A percentile compares a stretch with the other conserved stretches of the same genome.
phyloP scores from a whole-genome alignment of 352 stramenopile species.

The Globisporangium cystogenes region DNA sequence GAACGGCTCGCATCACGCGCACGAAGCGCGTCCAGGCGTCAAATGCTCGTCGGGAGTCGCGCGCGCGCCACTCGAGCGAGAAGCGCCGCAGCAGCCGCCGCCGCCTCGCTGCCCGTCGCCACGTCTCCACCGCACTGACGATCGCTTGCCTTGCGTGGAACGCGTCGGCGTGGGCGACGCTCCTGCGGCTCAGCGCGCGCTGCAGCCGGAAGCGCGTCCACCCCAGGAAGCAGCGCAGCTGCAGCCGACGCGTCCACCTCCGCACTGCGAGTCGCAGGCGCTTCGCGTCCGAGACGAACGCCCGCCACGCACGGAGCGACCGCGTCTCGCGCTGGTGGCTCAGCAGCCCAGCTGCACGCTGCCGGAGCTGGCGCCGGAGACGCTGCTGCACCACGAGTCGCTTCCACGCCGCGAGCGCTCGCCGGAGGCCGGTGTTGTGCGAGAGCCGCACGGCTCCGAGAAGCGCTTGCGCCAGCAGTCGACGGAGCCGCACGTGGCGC shows the following conservation, averaged over 20 bases:
- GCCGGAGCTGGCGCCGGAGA: constrained; percentile 14
- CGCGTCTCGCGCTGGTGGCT: constrained; percentile 26
- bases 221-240: constrained; percentile 9
- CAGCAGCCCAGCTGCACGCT: constrained; percentile 30
- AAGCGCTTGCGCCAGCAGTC: constrained; percentile 17
- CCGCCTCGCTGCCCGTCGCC: background rate
- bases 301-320: constrained; percentile 30
- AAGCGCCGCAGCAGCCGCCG: background rate
- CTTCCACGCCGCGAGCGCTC: constrained; percentile 26
- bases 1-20: background rate
- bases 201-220: constrained; percentile 14
- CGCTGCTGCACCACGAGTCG: constrained; percentile 11
- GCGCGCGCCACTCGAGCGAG: background rate
- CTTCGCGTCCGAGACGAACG: constrained; percentile 5
- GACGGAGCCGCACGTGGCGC: constrained; percentile 11
- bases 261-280: constrained; percentile 11
- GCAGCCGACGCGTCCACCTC: constrained; percentile 19
- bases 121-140: background rate
- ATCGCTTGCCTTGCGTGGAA: constrained; percentile 7
- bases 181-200: constrained; percentile 7
- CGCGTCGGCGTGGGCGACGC: constrained; percentile 8
- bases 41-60: background rate
- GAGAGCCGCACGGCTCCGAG: constrained; percentile 11
- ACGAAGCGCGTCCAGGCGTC: background rate
- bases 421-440: constrained; percentile 7